Percentiles rank a stretch among this genome's conserved stretches.
These are phyloP conservation scores for Aspergillus phoenicis DNA, from an alignment of 2,329 filamentous ascomycete genomes.

Conservation along the genomic window DNA sequence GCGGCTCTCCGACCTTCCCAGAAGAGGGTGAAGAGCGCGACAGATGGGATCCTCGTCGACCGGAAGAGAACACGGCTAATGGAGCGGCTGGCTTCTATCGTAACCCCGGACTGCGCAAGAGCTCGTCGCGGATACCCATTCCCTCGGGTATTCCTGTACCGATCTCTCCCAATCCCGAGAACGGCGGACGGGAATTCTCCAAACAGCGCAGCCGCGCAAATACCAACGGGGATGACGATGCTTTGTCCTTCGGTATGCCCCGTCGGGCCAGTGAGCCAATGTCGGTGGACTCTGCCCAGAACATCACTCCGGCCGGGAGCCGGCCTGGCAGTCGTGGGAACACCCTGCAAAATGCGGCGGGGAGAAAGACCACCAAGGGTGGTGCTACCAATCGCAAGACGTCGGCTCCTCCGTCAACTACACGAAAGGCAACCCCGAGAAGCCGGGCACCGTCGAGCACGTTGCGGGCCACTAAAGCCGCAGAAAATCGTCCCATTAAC, in stretches of 20 bases:
- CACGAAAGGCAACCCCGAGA: slow-evolving; percentile 45
- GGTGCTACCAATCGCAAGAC: slow-evolving; percentile 40
- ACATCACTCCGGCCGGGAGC: slow-evolving; percentile 32
- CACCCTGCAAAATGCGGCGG: slow-evolving; percentile 29
- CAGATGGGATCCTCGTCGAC: slow-evolving; percentile 72
- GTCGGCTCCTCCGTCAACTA: slow-evolving; percentile 37
- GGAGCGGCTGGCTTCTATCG: slow-evolving; percentile 52
- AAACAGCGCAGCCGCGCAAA: slow-evolving; percentile 62
- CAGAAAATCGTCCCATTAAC: slow-evolving; percentile 59
- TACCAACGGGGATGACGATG: slow-evolving; percentile 63
- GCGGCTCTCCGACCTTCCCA: slow-evolving; percentile 37
- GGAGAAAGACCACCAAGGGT: slow-evolving; percentile 36
- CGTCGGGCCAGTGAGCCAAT: slow-evolving; percentile 67
- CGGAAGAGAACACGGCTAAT: slow-evolving; percentile 72
- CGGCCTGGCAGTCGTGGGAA: slow-evolving; percentile 37
- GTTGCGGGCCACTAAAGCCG: slow-evolving; percentile 63
- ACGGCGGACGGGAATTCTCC: slow-evolving; percentile 73
- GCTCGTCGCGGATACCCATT: slow-evolving; percentile 81
- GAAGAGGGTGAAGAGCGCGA: slow-evolving; percentile 45
- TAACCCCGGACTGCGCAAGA: slow-evolving; percentile 59
- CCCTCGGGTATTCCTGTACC: slow-evolving; percentile 78
- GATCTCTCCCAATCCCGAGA: slow-evolving; percentile 67
- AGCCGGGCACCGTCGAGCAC: slow-evolving; percentile 39
- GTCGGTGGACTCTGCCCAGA: slow-evolving; percentile 25
- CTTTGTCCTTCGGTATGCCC: slow-evolving; percentile 61